Evolutionary conservation across 2,329 filamentous ascomycete genomes (phyloP).

Genomic region (Neofusicoccum cordaticola): DNA sequence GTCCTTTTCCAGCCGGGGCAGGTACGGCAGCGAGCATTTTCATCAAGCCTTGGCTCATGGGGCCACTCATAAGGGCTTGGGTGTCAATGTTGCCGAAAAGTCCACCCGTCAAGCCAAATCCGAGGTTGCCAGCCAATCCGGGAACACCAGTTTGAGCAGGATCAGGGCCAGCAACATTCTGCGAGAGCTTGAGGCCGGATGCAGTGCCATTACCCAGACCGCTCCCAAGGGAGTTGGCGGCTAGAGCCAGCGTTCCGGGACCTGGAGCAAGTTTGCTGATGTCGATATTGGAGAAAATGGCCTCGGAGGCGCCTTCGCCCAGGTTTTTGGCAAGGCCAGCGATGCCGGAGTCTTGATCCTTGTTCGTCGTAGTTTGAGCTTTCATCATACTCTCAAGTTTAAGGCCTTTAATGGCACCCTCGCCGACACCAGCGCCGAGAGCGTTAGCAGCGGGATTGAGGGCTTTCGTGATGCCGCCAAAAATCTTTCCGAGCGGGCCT

Average conservation of each 20-base stretch:
- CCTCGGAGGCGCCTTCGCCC: background rate
- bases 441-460: slow-evolving; percentile 3
- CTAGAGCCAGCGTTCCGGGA: background rate
- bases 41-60: background rate
- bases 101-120: background rate
- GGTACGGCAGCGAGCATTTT: background rate
- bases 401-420: slow-evolving; percentile 10
- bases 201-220: slow-evolving; percentile 8
- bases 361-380: background rate
- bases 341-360: background rate
- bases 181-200: background rate
- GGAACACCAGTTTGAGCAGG: background rate
- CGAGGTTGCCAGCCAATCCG: background rate
- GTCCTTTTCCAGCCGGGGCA: background rate
- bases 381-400: background rate
- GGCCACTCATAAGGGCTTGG: background rate
- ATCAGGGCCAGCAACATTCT: background rate
- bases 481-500: background rate
- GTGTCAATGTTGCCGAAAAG: slow-evolving; percentile 9
- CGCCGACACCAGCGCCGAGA: slow-evolving; percentile 7
- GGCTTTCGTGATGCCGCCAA: background rate
- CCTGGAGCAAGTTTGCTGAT: background rate
- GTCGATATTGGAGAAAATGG: slow-evolving; percentile 9
- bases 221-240: background rate
- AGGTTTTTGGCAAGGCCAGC: background rate